These are phyloP conservation scores for Tuber borchii DNA, from an alignment of 495 filamentous ascomycete species.

Conservation along the genomic window DNA sequence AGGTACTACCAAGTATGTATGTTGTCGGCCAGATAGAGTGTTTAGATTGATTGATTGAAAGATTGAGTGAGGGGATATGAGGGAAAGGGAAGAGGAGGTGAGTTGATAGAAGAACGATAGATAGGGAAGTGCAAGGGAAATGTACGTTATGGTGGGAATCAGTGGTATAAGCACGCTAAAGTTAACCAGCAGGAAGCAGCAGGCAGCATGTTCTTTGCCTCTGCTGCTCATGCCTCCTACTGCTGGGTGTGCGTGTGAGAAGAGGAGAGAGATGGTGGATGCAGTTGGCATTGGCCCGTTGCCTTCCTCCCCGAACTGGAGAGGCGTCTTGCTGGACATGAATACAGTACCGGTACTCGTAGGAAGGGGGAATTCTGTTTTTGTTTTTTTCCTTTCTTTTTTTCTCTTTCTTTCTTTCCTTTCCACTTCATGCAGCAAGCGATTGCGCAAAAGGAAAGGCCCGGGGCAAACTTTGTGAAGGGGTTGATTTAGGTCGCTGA, in stretches of 20 bases:
- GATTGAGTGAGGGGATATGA: slow-evolving; percentile 6
- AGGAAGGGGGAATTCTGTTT: slow-evolving; percentile 11
- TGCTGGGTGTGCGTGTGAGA: not conserved
- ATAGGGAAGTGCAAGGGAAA: slow-evolving; percentile 7
- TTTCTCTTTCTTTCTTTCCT: not conserved
- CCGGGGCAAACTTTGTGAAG: slow-evolving; percentile 28
- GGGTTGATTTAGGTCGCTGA: slow-evolving; percentile 37
- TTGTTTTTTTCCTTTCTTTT: not conserved
- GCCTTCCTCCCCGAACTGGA: slow-evolving; percentile 38
- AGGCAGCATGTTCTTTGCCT: not conserved
- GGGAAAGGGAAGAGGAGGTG: slow-evolving; percentile 1
- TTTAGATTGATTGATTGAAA: slow-evolving; percentile 4
- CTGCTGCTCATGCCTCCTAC: not conserved
- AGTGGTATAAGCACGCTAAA: not conserved
- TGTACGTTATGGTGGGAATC: not conserved
- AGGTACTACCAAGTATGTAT: slow-evolving; percentile 7
- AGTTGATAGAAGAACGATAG: slow-evolving; percentile 24
- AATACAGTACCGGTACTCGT: slow-evolving; percentile 10
- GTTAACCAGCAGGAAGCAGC: not conserved
- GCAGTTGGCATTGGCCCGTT: slow-evolving; percentile 28
- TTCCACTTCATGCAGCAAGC: slow-evolving; percentile 19
- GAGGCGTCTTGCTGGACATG: slow-evolving; percentile 27
- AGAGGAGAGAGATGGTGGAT: slow-evolving; percentile 23
- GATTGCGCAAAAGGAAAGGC: slow-evolving; percentile 39
- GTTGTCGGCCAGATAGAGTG: slow-evolving; percentile 3